Evolutionary conservation across 495 filamentous ascomycete genomes (phyloP).

Genomic region (Acidiella bohemica): DNA sequence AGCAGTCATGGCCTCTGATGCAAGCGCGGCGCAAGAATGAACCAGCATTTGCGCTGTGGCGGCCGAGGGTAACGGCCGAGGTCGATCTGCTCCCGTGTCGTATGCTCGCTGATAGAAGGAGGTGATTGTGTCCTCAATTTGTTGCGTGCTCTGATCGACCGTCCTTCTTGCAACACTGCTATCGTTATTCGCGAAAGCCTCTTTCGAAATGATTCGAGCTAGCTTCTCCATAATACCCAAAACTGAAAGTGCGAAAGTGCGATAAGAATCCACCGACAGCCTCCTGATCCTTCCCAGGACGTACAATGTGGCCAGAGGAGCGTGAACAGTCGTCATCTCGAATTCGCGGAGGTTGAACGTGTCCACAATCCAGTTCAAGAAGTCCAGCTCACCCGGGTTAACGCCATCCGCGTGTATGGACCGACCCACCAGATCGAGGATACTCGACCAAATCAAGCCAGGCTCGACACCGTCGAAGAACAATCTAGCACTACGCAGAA

Average conservation of each 20-base stretch:
- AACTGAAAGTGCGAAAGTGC: neutral
- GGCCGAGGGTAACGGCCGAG: no score
- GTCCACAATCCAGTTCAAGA: constrained; percentile 68
- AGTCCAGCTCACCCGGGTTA: constrained; percentile 45
- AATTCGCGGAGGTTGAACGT: constrained; percentile 93
- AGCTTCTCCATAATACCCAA: no score
- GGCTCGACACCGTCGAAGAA: constrained; percentile 98
- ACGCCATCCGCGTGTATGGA: constrained; percentile 30
- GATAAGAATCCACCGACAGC: neutral
- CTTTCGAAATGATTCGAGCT: no score
- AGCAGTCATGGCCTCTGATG: no score
- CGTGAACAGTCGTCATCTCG: constrained; percentile 82
- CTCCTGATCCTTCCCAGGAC: constrained; percentile 46
- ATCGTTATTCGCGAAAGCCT: no score
- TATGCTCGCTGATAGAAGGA: no score
- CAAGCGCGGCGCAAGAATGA: no score
- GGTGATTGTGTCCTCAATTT: no score
- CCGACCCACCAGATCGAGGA: constrained; percentile 40
- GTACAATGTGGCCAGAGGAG: constrained; percentile 58
- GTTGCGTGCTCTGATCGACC: no score
- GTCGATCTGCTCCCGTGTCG: no score
- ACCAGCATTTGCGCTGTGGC: no score
- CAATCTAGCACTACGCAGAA: constrained; percentile 77
- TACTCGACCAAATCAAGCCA: constrained; percentile 80
- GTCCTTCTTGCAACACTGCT: no score